Evolutionary conservation across 2,329 filamentous ascomycete species (phyloP).

Genomic region (Chaetomium strumarium): DNA sequence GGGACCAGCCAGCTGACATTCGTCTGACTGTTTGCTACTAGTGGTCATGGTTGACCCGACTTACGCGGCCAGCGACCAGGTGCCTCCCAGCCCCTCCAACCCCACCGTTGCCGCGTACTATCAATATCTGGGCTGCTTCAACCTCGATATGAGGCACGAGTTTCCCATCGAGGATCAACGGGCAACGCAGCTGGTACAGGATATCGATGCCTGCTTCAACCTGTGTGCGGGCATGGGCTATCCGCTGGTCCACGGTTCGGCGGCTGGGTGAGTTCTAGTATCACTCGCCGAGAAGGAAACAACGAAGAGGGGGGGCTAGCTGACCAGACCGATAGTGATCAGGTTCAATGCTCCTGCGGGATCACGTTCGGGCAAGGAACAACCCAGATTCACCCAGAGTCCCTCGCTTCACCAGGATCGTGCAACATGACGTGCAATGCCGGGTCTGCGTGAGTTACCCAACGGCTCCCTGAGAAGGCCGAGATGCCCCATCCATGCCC

Average conservation of each 20-base stretch:
- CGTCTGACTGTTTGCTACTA: no score
- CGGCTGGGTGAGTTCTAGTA: constrained; percentile 2
- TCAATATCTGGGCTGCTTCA: constrained; percentile 27
- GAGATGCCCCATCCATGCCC: no score
- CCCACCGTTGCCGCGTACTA: constrained; percentile 17
- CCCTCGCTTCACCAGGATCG: background rate
- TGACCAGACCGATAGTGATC: background rate
- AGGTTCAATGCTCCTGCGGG: constrained; percentile 18
- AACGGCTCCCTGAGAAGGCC: no score
- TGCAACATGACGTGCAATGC: constrained; percentile 9
- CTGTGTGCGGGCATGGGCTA: constrained; percentile 18
- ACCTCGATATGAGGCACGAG: background rate
- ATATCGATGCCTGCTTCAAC: constrained; percentile 14
- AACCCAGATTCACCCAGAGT: constrained; percentile 11
- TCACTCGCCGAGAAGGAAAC: no score
- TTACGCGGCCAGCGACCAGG: constrained; percentile 19
- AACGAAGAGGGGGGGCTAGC: no score
- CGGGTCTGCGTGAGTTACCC: background rate
- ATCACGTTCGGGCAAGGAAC: constrained; percentile 10
- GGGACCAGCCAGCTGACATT: no score
- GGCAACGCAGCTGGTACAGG: constrained; percentile 2
- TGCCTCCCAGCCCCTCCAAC: background rate
- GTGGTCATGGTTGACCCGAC: constrained; percentile 25
- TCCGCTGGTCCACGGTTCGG: constrained; percentile 12
- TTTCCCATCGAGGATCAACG: constrained; percentile 7